Evolutionary conservation across 2,329 filamentous ascomycete species (phyloP).

Genomic region (Amphichorda felina): DNA sequence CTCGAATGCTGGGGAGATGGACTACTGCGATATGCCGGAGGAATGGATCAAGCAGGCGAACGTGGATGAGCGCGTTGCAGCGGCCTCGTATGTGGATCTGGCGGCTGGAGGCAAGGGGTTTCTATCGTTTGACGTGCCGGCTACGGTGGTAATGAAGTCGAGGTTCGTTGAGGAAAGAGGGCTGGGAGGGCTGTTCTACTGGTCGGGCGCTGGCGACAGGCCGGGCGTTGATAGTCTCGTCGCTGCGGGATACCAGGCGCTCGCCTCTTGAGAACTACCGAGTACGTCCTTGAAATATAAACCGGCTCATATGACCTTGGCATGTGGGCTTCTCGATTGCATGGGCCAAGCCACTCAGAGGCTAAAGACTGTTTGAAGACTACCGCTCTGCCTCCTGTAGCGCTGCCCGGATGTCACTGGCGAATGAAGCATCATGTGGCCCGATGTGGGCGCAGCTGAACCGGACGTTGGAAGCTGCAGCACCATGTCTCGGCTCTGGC

Average conservation of each 20-base stretch:
- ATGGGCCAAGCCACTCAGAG: no score
- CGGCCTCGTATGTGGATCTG: conserved; percentile 42
- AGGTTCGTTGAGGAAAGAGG: conserved; percentile 40
- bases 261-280: conserved; percentile 20
- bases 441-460: no score
- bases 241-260: conserved; percentile 26
- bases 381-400: no score
- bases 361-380: no score
- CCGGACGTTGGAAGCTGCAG: no score
- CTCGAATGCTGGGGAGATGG: conserved; percentile 38
- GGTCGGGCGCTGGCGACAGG: conserved; percentile 52
- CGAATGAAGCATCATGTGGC: no score
- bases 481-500: no score
- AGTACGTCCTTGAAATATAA: no score
- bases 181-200: conserved; percentile 56
- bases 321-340: no score
- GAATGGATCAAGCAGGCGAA: conserved; percentile 27
- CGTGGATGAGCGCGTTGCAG: conserved; percentile 38
- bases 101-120: conserved; percentile 30
- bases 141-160: conserved; percentile 50
- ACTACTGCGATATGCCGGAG: conserved; percentile 49
- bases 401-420: no score
- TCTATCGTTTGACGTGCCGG: conserved; percentile 51
- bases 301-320: no score
- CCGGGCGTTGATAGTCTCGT: conserved; percentile 43